Base-by-base conservation (phyloP, 73 alveolate species). In the Breviolum minutum region DNA sequence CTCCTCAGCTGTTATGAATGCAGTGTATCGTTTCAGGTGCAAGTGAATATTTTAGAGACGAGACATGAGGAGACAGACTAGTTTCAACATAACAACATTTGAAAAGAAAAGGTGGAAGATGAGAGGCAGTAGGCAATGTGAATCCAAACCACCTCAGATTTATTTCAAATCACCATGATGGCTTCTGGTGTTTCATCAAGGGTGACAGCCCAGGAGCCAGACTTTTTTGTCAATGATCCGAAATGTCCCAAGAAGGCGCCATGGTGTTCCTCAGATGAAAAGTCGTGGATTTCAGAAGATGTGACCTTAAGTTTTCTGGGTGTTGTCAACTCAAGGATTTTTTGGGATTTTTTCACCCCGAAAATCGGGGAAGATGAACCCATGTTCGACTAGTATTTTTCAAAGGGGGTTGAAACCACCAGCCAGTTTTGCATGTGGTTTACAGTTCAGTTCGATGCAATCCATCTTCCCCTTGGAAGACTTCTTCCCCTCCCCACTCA, bases 161-260 rank as follows among this genome's bases (percentile, higher is more conserved):
- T n/a, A n/a, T n/a, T n/a, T n/a, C n/a, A n/a, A n/a, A n/a, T n/a
- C n/a, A n/a, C 74, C 74, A 13, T 66, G 24, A 17, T 13, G 17
- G 24, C 77, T 68, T 1, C 77, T 68, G 77, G 77, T 68, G 77
- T 17, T 17, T 22, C 77, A 68, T 14, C 77, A 14, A 14, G 54
- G 54, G 54, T 40, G 54, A 40, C 54, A 40, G 54, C 54, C 54
- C 62, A 92, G 97, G 97, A 92, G 97, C 97, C 97, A 5, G 97
- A 92, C 80, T 92, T 92, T 63, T 74, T 92, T 13, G 97, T 17
- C 68, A 92, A 92, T 64, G 97, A 92, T 40, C 97, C 97, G 2
- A 40, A 64, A 17, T 92, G 97, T 61, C 97, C 97, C 10, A 29
- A 80, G 17, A 54, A 60, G 26, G 97, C 97, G 7, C 24, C 97